These are phyloP conservation scores for Coniochaeta hoffmannii DNA, from an alignment of 2,329 filamentous ascomycete genomes.

Conservation along the genomic window DNA sequence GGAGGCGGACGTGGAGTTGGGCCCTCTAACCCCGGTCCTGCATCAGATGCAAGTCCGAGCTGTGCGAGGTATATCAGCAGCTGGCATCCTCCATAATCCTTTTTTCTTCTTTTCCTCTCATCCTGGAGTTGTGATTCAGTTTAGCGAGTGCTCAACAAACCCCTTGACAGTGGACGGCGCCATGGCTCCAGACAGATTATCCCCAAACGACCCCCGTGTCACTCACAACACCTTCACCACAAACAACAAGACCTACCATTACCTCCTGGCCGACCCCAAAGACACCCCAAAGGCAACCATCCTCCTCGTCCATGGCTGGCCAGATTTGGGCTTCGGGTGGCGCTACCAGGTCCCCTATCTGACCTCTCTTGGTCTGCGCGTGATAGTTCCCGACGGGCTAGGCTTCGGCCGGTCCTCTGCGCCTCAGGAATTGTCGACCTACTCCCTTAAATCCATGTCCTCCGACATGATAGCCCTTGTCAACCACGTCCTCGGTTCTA, in stretches of 20 bases:
- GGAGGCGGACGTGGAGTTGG: too few species aligned
- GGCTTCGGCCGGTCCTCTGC: conserved; percentile 76
- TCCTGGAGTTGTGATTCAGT: too few species aligned
- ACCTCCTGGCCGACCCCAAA: conserved; percentile 47
- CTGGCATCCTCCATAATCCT: too few species aligned
- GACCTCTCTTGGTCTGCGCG: conserved; percentile 62
- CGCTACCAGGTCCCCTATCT: conserved; percentile 80
- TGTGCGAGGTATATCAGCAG: too few species aligned
- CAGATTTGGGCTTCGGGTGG: conserved; percentile 80
- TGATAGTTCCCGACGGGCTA: conserved; percentile 79
- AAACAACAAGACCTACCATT: conserved; percentile 65
- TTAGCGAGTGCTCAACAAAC: not conserved
- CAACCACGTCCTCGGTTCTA: conserved; percentile 52
- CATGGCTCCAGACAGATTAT: conserved; percentile 55
- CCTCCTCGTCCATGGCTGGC: conserved; percentile 64
- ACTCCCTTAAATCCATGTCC: conserved; percentile 64
- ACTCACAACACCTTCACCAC: conserved; percentile 55
- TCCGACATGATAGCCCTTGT: conserved; percentile 71
- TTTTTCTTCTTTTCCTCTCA: too few species aligned
- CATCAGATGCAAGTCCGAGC: too few species aligned
- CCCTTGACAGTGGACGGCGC: too few species aligned
- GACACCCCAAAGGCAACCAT: conserved; percentile 22
- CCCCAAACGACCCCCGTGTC: conserved; percentile 58
- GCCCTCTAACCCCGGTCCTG: too few species aligned
- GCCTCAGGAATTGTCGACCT: conserved; percentile 53